Conservation (phyloP, 345 rosid species). For the Angophora floribunda region DNA sequence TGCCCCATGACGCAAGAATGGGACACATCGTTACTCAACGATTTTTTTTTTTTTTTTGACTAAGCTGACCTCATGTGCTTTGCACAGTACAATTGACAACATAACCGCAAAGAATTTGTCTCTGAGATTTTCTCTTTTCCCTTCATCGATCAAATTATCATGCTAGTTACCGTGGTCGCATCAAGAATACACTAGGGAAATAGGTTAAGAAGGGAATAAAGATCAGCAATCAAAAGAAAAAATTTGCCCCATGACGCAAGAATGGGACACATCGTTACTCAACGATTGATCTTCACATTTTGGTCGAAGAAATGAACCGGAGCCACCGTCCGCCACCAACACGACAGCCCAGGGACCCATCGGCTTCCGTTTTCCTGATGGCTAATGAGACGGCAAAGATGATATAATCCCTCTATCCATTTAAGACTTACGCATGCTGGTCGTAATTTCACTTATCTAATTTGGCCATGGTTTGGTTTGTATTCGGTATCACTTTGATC, state of each 20-base stretch:
- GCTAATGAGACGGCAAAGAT: background rate
- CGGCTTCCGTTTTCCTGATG: background rate
- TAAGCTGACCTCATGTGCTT: background rate
- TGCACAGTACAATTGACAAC: background rate
- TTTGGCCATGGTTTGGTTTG: background rate
- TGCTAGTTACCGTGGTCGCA: background rate
- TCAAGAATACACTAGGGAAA: background rate
- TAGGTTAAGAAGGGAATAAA: background rate
- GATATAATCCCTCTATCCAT: background rate
- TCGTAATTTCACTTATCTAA: background rate
- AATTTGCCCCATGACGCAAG: background rate
- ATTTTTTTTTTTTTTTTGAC: background rate
- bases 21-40: background rate
- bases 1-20: background rate
- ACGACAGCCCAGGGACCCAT: background rate
- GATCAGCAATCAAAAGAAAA: background rate
- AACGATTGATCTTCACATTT: background rate
- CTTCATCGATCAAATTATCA: background rate
- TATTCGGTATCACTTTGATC: background rate
- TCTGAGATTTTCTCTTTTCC: background rate
- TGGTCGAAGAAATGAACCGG: background rate
- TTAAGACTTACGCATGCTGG: background rate
- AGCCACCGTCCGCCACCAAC: background rate
- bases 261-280: background rate
- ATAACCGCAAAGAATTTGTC: accelerated